Evolutionary conservation across 2,329 filamentous ascomycete genomes (phyloP).

Genomic region (Dactylellina haptotyla): DNA sequence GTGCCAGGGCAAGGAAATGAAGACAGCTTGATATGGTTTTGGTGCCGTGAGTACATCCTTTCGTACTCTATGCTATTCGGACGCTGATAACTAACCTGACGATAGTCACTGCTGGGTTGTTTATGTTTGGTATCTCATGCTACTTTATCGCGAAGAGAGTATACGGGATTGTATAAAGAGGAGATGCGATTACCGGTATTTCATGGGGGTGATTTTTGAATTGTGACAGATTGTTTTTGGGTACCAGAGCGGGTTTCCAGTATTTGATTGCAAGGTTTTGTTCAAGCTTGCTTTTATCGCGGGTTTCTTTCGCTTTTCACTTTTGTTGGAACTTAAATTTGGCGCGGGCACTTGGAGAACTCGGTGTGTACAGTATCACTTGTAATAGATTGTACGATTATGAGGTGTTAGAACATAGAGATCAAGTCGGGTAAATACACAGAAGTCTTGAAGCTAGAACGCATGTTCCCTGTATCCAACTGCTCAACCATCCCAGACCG

Average conservation of each 20-base stretch:
- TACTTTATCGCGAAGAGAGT: conserved; percentile 85
- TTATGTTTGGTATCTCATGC: conserved; percentile 81
- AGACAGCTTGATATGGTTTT: conserved; percentile 68
- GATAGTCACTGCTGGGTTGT: conserved; percentile 74
- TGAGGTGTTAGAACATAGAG: background rate
- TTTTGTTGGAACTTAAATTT: too few relatives aligned
- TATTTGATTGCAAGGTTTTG: background rate
- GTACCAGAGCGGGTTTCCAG: too few relatives aligned
- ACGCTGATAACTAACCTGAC: background rate
- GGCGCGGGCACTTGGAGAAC: too few relatives aligned
- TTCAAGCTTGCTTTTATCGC: too few relatives aligned
- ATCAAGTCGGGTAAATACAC: background rate
- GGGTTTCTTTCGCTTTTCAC: too few relatives aligned
- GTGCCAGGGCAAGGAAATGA: conserved; percentile 71
- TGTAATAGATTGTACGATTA: conserved; percentile 32
- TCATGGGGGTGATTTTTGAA: background rate
- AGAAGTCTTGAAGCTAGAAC: too few relatives aligned
- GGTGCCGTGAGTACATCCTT: conserved; percentile 58
- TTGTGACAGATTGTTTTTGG: background rate
- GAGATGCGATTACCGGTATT: background rate
- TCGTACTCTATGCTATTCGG: conserved; percentile 62
- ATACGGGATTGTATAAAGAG: conserved; percentile 75
- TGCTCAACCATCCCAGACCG: too few relatives aligned
- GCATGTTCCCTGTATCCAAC: too few relatives aligned
- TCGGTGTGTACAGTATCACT: too few relatives aligned